These are phyloP conservation scores for Talaromyces sp. DNA, from an alignment of 2,329 filamentous ascomycete genomes.

Conservation along the genomic window DNA sequence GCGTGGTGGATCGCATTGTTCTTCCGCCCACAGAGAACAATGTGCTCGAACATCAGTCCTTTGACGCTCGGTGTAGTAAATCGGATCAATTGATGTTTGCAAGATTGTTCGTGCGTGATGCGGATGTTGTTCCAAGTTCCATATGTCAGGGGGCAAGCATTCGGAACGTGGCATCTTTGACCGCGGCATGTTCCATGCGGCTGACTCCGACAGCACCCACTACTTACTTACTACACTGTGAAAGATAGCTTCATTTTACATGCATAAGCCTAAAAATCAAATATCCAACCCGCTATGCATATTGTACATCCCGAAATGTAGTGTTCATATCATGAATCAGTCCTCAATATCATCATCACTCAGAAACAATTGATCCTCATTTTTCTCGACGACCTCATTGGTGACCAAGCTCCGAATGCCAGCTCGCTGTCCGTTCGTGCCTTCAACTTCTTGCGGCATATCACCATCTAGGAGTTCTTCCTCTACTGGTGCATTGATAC, in stretches of 20 bases:
- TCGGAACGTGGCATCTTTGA: constrained; percentile 1
- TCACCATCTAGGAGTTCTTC: constrained; percentile 33
- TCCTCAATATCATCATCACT: constrained; percentile 86
- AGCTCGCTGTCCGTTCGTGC: constrained; percentile 23
- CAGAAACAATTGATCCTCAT: constrained; percentile 64
- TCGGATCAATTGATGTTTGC: not conserved
- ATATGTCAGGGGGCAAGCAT: not conserved
- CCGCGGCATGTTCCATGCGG: not conserved
- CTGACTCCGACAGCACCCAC: not conserved
- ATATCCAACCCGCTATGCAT: not conserved
- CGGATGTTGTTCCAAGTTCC: too few relatives aligned
- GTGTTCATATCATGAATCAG: not conserved
- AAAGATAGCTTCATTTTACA: not conserved
- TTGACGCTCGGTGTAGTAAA: too few relatives aligned
- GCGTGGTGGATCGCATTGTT: constrained; percentile 1
- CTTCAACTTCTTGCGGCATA: constrained; percentile 38
- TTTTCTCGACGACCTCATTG: constrained; percentile 35
- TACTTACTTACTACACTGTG: not conserved
- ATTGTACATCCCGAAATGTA: not conserved
- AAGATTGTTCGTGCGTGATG: too few relatives aligned
- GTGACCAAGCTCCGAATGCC: not conserved
- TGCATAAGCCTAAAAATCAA: too few relatives aligned
- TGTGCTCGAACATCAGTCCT: not conserved
- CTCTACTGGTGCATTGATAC: constrained; percentile 45
- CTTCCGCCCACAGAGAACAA: not conserved